These are phyloP conservation scores for Aspergillus nidulans DNA, from an alignment of 495 filamentous ascomycete genomes.

Conservation along the genomic window DNA sequence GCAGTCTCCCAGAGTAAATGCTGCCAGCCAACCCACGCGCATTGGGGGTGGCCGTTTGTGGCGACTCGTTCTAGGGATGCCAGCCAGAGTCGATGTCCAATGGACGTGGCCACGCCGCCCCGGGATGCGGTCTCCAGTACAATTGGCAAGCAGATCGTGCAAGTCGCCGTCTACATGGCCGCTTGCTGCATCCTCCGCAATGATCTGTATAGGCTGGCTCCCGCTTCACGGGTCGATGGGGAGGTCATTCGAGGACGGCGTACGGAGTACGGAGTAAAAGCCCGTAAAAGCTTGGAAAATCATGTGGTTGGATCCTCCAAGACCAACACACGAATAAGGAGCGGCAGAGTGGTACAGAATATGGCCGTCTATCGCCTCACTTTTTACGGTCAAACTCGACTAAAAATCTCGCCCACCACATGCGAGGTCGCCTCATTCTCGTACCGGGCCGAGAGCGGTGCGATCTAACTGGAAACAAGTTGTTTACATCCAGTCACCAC, in stretches of 20 bases:
- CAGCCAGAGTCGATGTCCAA: background rate
- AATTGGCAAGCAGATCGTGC: background rate
- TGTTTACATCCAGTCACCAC: constrained; percentile 3
- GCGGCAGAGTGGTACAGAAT: constrained; percentile 1
- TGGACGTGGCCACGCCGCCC: background rate
- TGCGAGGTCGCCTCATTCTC: constrained; percentile 16
- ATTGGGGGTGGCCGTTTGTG: background rate
- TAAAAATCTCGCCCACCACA: background rate
- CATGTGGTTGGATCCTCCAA: constrained; percentile 10
- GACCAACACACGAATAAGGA: constrained; percentile 3
- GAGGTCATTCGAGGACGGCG: background rate
- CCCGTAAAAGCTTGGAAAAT: background rate
- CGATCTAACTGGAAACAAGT: constrained; percentile 1
- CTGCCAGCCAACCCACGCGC: background rate
- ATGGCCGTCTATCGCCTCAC: constrained; percentile 8
- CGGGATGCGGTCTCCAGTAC: background rate
- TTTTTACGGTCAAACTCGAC: constrained; percentile 1
- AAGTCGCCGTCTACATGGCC: background rate
- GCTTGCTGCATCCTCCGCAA: background rate
- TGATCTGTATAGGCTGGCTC: background rate
- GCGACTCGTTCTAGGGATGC: background rate
- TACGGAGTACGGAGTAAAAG: background rate
- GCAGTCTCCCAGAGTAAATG: background rate
- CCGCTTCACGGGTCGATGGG: background rate
- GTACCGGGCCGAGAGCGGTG: background rate